Base-by-base conservation (phyloP, 441 rosid genomes). In the Bruguiera hainesii region DNA sequence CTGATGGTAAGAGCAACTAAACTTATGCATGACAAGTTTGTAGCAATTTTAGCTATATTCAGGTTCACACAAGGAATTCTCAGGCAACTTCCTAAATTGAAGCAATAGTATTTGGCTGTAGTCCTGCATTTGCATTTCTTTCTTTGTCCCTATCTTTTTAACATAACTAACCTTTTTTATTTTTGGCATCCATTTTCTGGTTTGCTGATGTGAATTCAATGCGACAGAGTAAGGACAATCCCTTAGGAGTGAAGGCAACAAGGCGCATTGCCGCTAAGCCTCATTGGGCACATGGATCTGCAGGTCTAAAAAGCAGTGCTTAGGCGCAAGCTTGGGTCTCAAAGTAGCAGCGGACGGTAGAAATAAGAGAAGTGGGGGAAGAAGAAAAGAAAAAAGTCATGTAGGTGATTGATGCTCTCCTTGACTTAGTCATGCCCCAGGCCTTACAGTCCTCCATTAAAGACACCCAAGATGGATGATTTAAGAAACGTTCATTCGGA, bases 191-290 rank as follows among this genome's bases (percentile, higher is more conserved):
- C 29, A 31, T 19, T 29, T 55, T 52, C 23, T 25, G 50, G 25
- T 16, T 61, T 66, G 37, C 63, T 73, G 29, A 65, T 52, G 33
- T 66, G 62, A 68, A 56, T 67, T 62, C 39, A 30, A 30, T 69
- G 61, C 30, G 16, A 76, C 91, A 90, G 98, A 85, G 97, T 85
- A 87, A 90, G 91, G 76, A 76, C 82, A 93, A 81, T 58, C 96
- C 98, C 0, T 49, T 93, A 55, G 82, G 81, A 25, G 83, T 93
- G 25, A 84, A 87, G 85, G 96, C 96, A n/a, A 49, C 81, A 55
- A 85, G 67, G 82, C 87, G 96, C 56, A 84, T 83, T 31, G 89
- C 84, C 1, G 96, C 98, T 0, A 79, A 73, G 29, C 95, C 89
- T 5, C 79, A 81, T 68, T 88, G 90, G 89, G 83, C 82, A 37